phyloP scores from a whole-genome alignment of 371 early-diverging fungal genomes.

The Furculomyces boomerangus region DNA sequence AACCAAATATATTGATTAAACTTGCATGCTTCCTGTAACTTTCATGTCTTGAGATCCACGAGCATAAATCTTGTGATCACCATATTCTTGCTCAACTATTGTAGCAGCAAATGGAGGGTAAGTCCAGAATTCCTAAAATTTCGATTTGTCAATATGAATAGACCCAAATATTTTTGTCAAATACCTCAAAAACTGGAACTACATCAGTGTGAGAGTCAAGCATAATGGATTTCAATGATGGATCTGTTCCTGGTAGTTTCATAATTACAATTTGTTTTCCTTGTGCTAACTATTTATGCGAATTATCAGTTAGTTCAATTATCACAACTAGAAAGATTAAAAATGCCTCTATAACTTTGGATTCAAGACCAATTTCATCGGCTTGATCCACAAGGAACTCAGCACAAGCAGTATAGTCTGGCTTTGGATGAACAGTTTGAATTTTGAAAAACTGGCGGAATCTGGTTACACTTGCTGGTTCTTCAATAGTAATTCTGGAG shows the following conservation, averaged over 20 bases:
- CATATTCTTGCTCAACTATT: constrained; percentile 24
- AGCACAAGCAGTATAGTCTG: constrained; percentile 42
- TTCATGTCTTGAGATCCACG: constrained; percentile 79
- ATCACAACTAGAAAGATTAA: too few species aligned
- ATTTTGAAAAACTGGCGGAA: constrained; percentile 59
- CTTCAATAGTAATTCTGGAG: neutral
- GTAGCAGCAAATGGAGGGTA: constrained; percentile 51
- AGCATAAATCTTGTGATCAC: constrained; percentile 45
- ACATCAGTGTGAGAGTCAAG: constrained; percentile 74
- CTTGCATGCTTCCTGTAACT: constrained; percentile 35
- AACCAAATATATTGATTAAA: neutral
- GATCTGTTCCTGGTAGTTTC: constrained; percentile 36
- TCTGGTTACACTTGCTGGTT: constrained; percentile 28
- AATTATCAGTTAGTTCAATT: too few species aligned
- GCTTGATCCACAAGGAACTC: constrained; percentile 37
- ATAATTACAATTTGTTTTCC: constrained; percentile 54
- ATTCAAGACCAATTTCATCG: constrained; percentile 37
- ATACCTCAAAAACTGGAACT: constrained; percentile 42
- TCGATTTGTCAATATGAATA: too few species aligned
- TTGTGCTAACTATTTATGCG: constrained; percentile 17
- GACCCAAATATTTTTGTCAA: neutral
- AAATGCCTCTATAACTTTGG: constrained; percentile 27
- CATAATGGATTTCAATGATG: constrained; percentile 31
- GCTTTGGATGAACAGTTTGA: constrained; percentile 59
- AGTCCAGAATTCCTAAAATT: constrained; percentile 35